Evolutionary conservation across 2,329 filamentous ascomycete genomes (phyloP).

Genomic region (Talaromyces piceae): DNA sequence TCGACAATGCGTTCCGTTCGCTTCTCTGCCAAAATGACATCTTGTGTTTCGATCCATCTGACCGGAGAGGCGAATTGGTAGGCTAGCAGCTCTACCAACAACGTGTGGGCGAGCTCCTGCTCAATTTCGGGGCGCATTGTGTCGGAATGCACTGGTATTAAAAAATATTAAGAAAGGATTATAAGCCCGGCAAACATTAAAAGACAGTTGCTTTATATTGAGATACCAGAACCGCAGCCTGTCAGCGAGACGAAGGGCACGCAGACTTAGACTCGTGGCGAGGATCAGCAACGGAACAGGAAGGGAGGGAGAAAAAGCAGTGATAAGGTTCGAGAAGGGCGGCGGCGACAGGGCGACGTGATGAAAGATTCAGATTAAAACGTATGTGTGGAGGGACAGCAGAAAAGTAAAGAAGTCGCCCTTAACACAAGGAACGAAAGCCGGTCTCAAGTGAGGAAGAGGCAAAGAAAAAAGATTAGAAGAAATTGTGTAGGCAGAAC

Average conservation of each 20-base stretch:
- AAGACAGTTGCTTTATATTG: neutral
- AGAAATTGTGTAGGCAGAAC: no score
- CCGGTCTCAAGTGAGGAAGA: no score
- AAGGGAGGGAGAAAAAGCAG: neutral
- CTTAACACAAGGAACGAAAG: no score
- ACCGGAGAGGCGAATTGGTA: slow-evolving; percentile 99
- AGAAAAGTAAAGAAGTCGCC: no score
- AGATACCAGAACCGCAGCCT: slow-evolving; percentile 1
- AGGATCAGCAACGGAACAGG: neutral
- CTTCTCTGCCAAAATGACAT: slow-evolving; percentile 97
- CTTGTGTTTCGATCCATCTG: slow-evolving; percentile 99
- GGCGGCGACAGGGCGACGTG: neutral
- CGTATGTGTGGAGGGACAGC: neutral
- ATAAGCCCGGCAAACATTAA: slow-evolving; percentile 7
- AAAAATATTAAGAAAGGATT: slow-evolving; percentile 3
- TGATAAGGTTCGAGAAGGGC: no score
- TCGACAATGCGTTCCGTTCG: slow-evolving; percentile 95
- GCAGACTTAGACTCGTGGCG: neutral
- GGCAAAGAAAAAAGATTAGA: no score
- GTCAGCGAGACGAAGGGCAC: slow-evolving; percentile 10
- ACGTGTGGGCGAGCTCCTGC: slow-evolving; percentile 96
- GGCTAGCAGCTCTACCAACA: slow-evolving; percentile 96
- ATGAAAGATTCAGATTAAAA: neutral
- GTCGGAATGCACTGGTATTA: slow-evolving; percentile 17
- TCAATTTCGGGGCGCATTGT: slow-evolving; percentile 97